These are phyloP conservation scores for Willaertia magna DNA, from an alignment of 208 protist species.

Conservation along the genomic window DNA sequence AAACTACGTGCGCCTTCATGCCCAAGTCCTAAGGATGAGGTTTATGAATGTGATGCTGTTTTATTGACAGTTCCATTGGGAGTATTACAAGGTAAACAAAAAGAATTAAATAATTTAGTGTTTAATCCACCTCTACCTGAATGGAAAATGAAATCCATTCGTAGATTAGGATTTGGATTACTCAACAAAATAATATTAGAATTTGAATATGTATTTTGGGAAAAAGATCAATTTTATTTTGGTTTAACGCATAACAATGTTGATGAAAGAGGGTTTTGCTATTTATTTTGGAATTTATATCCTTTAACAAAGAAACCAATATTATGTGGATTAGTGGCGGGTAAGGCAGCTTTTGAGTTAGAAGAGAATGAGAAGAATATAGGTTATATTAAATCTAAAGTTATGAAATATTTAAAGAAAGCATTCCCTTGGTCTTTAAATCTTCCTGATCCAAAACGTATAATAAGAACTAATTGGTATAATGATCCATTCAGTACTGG, in stretches of 20 bases:
- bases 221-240: neutral
- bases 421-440: neutral
- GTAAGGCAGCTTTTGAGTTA: neutral
- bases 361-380: neutral
- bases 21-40: neutral
- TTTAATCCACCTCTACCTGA: neutral
- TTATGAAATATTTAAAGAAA: neutral
- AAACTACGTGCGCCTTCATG: neutral
- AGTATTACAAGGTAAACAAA: neutral
- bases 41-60: neutral
- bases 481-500: neutral
- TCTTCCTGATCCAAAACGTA: neutral
- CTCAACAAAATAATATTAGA: neutral
- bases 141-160: neutral
- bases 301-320: neutral
- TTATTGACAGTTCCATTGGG: neutral
- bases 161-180: constrained; percentile 2
- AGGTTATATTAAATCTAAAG: neutral
- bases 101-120: neutral
- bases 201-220: neutral
- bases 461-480: neutral
- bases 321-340: neutral
- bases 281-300: constrained; percentile 11
- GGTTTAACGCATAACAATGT: neutral
- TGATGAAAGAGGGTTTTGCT: neutral